Base-by-base conservation (phyloP, 257 asterid genomes). In the Solanum microdontum region DNA sequence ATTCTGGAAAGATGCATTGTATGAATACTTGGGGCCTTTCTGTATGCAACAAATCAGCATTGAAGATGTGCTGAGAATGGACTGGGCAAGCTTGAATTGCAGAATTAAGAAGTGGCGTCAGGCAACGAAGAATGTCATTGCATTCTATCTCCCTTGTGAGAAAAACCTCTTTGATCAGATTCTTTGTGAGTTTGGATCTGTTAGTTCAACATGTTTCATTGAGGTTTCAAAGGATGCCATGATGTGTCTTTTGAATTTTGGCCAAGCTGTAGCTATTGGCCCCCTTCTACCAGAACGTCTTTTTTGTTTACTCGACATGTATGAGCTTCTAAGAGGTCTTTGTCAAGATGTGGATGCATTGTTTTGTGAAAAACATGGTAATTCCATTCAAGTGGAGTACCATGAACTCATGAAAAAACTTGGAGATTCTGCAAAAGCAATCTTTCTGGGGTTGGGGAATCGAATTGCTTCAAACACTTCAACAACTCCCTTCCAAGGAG, bases 51-150 rank as follows among this genome's bases (percentile, higher is more conserved):
- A 77, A n/a, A 68, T 89, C 83, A 89, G 97, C 91, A 86, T 94
- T 21, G 98, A 93, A 72, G 97, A 94, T 68, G 98, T 94, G 88
- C 89, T 89, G 36, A 90, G 84, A 34, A 91, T 94, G 97, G 96
- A 94, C 88, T 94, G 98, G 98, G 85, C 88, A 28, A 36, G 40
- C 89, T 69, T 94, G 89, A 89, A 89, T 89, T 84, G 88, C 70
- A 90, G 88, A 45, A 93, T 94, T 87, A 91, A 87, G 90, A 93
- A 87, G 45, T 94, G 98, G 98, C 68, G 90, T 12, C 28, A 85
- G 23, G 98, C 96, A 3, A 88, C 89, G 40, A 92, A 86, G 89
- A 88, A 85, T 85, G 68, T 92, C 39, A 36, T 91, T 19, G 89
- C 92, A 4, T 73, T 89, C 89, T 91, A 92, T 86, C 95, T 94